Conservation (phyloP, 345 rosid genomes). For the Camelina hispida region DNA sequence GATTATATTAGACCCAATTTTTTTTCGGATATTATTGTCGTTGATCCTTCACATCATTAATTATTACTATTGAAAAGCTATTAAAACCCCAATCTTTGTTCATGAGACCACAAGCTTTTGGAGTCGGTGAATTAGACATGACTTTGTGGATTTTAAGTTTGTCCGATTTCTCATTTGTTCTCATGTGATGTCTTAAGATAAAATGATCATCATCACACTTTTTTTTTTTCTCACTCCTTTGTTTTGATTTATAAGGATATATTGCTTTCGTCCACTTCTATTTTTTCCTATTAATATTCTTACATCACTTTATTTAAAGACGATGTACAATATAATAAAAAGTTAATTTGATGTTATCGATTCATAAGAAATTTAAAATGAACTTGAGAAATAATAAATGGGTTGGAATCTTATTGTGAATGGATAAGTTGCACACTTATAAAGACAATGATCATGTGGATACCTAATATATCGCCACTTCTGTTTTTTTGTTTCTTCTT, state of each 20-base stretch:
- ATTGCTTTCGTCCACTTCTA: conserved; percentile 27
- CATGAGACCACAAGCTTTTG: conserved; percentile 38
- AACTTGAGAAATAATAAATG: not conserved
- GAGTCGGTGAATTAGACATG: conserved; percentile 43
- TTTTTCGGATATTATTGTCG: conserved; percentile 19
- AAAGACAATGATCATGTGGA: not conserved
- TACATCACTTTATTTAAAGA: conserved; percentile 5
- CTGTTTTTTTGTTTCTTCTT: not conserved
- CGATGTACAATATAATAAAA: not conserved
- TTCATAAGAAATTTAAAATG: not conserved
- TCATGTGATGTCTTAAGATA: conserved; percentile 43
- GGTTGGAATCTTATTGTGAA: not conserved
- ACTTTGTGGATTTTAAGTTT: conserved; percentile 43
- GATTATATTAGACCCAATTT: no score
- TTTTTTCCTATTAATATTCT: not conserved
- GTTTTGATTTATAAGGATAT: conserved; percentile 33
- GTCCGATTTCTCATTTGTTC: conserved; percentile 41
- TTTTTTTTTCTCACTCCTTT: conserved; percentile 22
- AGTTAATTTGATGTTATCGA: not conserved
- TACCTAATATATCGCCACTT: conserved; percentile 1
- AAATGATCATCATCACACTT: conserved; percentile 36
- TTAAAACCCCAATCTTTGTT: conserved; percentile 33
- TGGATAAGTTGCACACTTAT: not conserved
- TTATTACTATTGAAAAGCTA: conserved; percentile 17
- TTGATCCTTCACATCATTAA: conserved; percentile 24